Evolutionary conservation across 2,329 filamentous ascomycete genomes (phyloP).

Genomic region (Scedosporium boydii): DNA sequence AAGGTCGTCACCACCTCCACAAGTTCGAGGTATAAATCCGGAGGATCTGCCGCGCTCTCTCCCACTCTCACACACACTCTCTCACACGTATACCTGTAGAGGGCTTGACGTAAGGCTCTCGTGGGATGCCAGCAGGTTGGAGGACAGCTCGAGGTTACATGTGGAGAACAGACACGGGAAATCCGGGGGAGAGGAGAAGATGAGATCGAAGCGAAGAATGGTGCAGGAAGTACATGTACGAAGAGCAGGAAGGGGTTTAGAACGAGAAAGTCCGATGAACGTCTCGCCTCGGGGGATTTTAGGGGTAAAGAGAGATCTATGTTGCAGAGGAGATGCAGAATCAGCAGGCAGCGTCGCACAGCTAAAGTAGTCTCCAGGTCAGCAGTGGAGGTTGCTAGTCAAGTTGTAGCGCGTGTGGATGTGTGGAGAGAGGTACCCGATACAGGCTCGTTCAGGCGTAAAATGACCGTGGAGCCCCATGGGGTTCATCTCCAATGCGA

Average conservation of each 20-base stretch:
- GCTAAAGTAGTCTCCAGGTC: not conserved
- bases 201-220: not conserved
- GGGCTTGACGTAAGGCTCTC: not conserved
- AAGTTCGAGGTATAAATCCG: not conserved
- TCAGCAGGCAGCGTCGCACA: not conserved
- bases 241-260: not conserved
- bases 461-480: not conserved
- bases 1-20: not conserved
- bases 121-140: not conserved
- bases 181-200: conserved; percentile 1
- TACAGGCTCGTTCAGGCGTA: not conserved
- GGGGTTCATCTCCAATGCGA: conserved; percentile 6
- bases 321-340: not conserved
- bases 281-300: not conserved
- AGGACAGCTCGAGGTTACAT: not conserved
- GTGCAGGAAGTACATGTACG: not conserved
- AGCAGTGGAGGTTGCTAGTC: too few species aligned
- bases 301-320: not conserved
- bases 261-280: not conserved
- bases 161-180: not conserved
- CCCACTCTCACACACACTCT: not conserved
- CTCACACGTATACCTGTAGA: not conserved
- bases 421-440: not conserved
- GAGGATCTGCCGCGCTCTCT: not conserved
- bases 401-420: not conserved